Evolutionary conservation across 257 asterid genomes (phyloP), one percentile per base, ranked within the genome.

Genomic region (Gynochthodes officinalis): DNA sequence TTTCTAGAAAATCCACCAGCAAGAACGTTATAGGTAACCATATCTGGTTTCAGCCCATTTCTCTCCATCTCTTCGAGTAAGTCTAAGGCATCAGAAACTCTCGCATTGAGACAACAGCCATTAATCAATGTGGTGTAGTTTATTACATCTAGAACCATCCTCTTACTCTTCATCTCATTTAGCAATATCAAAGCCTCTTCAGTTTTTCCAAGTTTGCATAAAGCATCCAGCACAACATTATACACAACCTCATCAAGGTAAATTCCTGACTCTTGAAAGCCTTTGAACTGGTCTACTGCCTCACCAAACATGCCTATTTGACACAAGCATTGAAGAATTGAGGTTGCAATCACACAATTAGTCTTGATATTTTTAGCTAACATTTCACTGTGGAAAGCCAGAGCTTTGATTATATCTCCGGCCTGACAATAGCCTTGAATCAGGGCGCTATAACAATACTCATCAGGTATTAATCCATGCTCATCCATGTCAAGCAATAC

Each of bases 61-160:
- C 78, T 63, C 25, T 72, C 73, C 92, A 93, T 93, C 82, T 89
- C 92, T 72, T 77, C 76, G 46, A 86, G 79, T 72, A 90, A 79
- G 50, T 74, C 74, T 33, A 67, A 21, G 13, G 97, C 97, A 77
- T 82, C 82, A 63, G n/a, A 57, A 72, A 90, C 74, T 76, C 76
- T 76, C 39, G 89, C 93, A n/a, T 76, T 74, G 42, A 78, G 83
- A 65, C 87, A 90, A 67, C 67, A 84, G 33, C 96, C 96, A 67
- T 74, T 80, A 43, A 93, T 88, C 81, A 93, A 83, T n/a, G 96
- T 90, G 79, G 93, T 89, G 77, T 88, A 90, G 83, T 90, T 89
- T 80, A 80, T 73, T 48, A 77, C 75, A 73, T 90, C 96, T 3
- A 87, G 96, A 49, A 69, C 61, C 54, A 90, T 74, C 76, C 81